Conservation (phyloP, 2,329 filamentous ascomycete species). For the Neoscytalidium dimidiatum region DNA sequence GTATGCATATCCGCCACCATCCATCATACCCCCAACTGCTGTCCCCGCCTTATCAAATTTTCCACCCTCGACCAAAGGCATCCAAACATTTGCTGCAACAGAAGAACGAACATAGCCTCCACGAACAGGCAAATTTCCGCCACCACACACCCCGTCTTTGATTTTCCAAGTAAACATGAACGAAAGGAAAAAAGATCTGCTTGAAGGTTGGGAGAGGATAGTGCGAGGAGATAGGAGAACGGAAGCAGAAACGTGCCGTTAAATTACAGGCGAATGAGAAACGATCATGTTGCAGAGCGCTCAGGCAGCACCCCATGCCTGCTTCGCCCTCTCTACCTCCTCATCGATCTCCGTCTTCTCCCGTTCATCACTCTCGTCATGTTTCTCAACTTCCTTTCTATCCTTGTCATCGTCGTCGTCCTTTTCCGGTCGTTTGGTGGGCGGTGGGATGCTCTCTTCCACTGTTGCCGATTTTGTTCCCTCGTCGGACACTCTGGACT, state of each 20-base stretch:
- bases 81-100: background rate
- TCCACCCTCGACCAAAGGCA: background rate
- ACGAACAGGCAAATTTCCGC: background rate
- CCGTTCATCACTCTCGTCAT: background rate
- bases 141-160: background rate
- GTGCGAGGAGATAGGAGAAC: background rate
- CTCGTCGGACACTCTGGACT: background rate
- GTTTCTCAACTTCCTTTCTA: background rate
- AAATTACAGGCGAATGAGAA: background rate
- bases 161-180: background rate
- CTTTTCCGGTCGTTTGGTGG: no score
- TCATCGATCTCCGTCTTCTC: slow-evolving; percentile 7
- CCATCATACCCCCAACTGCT: background rate
- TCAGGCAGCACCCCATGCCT: background rate
- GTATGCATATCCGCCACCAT: background rate
- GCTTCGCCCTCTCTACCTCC: slow-evolving; percentile 1
- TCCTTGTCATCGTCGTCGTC: background rate
- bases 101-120: background rate
- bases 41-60: background rate
- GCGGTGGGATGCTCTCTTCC: background rate
- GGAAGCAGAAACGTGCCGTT: background rate
- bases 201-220: background rate
- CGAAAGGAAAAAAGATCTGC: background rate
- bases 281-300: background rate
- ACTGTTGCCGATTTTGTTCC: background rate